Conservation (phyloP, 2,329 filamentous ascomycete genomes). For the Beauveria medogensis region DNA sequence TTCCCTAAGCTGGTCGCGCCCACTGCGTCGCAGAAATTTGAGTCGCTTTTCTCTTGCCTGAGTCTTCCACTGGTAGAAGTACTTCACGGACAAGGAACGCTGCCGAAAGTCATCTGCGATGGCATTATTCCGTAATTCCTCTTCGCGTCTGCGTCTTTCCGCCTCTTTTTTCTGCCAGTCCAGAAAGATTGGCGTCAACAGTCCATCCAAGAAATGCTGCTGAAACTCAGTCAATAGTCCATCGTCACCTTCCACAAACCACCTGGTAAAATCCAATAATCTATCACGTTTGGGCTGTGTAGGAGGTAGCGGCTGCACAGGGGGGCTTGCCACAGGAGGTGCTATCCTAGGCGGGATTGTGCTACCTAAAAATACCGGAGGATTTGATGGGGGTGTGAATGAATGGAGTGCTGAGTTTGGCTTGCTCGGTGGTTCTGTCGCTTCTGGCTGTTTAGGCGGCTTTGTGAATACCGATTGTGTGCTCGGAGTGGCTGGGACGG, state of each 20-base stretch:
- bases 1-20: constrained; percentile 41
- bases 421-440: background rate
- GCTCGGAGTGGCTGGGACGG: constrained; percentile 9
- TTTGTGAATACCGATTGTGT: constrained; percentile 9
- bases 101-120: constrained; percentile 40
- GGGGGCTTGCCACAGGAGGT: background rate
- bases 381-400: background rate
- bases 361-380: background rate
- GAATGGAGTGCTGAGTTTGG: background rate
- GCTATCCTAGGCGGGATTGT: background rate
- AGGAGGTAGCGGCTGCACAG: constrained; percentile 10
- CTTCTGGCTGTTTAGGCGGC: background rate
- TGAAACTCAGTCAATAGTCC: constrained; percentile 46
- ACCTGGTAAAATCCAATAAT: constrained; percentile 42
- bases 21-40: constrained; percentile 41
- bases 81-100: constrained; percentile 44
- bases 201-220: constrained; percentile 34
- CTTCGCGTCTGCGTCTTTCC: constrained; percentile 35
- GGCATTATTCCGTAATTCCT: constrained; percentile 38
- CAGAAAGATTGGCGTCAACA: constrained; percentile 35
- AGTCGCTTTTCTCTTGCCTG: constrained; percentile 40
- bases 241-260: constrained; percentile 46
- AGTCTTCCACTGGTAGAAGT: constrained; percentile 48
- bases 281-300: constrained; percentile 27
- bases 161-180: constrained; percentile 32